Evolutionary conservation across 225 moss, liverwort and hornwort species (phyloP), one percentile per base, ranked within the genome.

Genomic region (Sphagnum contortum): DNA sequence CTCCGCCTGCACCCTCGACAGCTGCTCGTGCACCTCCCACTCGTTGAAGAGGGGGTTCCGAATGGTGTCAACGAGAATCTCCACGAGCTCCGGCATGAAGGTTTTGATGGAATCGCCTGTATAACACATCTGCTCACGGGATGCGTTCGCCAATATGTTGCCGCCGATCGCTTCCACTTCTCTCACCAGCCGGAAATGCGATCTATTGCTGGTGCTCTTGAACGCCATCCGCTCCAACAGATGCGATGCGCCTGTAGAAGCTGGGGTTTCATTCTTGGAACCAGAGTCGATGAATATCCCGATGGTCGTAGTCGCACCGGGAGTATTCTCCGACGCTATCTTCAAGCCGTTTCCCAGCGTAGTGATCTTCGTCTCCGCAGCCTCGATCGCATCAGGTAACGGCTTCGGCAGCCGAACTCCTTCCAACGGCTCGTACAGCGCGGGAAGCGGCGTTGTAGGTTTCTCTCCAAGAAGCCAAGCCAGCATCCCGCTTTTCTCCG

Each of bases 111-210:
- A 63, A 61, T 95, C 95, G 46, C 92, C 92, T 2, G 92, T 92
- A 75, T 92, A 95, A 64, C 84, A 84, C 92, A 92, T 95, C 68
- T 87, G 86, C 84, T 95, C 92, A 50, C 90, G 76, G 6, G 90
- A 90, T 61, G 90, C 91, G 68, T 82, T 88, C 3, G 89, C 88
- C 76, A 83, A 60, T 61, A 95, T 78, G 69, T 92, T 95, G 3
- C 92, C 95, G 8, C 95, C 95, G 49, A 92, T 88, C 58, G 95
- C 92, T 65, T 95, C 95, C 57, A 92, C 92, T 74, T 95, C 95
- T 63, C 95, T 88, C 61, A 92, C 85, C 61, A 95, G 73, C 3
- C 95, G 84, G 61, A 92, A 90, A 70, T 95, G 90, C 77, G 81
- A 87, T 60, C 92, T 76, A 74, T 95, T 92, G 51, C 80, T 76